Evolutionary conservation across 768 basidiomycete genomes (phyloP).

Genomic region (Naematelia aurantialba): DNA sequence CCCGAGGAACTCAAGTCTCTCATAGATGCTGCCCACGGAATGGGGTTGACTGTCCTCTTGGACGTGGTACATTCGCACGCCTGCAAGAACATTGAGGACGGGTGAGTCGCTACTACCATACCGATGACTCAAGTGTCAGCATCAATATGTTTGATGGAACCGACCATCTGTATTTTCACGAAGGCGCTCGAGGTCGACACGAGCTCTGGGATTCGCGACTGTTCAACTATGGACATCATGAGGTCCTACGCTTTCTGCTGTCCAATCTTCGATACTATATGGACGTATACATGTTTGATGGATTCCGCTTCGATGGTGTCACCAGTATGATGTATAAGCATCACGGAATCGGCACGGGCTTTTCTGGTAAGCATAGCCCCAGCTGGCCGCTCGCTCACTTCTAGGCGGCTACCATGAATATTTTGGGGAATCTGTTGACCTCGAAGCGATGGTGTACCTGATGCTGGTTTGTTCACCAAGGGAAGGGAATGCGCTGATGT

Average conservation of each 20-base stretch:
- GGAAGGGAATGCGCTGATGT: background rate
- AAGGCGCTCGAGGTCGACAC: conserved; percentile 81
- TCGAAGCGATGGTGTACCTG: conserved; percentile 87
- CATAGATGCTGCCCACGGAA: conserved; percentile 87
- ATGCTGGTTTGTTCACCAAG: conserved; percentile 73
- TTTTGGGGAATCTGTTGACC: conserved; percentile 78
- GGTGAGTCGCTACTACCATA: conserved; percentile 49
- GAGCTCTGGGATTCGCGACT: conserved; percentile 95
- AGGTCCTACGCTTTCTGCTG: conserved; percentile 89
- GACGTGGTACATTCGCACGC: conserved; percentile 98
- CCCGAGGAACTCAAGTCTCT: conserved; percentile 95
- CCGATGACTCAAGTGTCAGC: conserved; percentile 18
- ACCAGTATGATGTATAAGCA: conserved; percentile 99
- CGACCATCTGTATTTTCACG: conserved; percentile 96
- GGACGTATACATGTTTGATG: conserved; percentile 93
- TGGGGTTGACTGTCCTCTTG: conserved; percentile 88
- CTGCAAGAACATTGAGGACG: conserved; percentile 94
- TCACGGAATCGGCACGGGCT: conserved; percentile 95
- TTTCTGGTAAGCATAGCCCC: conserved; percentile 61
- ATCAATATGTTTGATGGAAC: conserved; percentile 95
- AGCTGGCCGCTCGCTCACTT: background rate
- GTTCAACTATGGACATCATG: conserved; percentile 93
- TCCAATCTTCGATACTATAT: conserved; percentile 94
- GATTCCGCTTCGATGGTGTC: conserved; percentile 97
- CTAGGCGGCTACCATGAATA: conserved; percentile 86